A percentile compares a stretch with the other conserved stretches of the same genome.
phyloP scores from a whole-genome alignment of 202 grass and related monocot genomes.

The Digitaria exilis region DNA sequence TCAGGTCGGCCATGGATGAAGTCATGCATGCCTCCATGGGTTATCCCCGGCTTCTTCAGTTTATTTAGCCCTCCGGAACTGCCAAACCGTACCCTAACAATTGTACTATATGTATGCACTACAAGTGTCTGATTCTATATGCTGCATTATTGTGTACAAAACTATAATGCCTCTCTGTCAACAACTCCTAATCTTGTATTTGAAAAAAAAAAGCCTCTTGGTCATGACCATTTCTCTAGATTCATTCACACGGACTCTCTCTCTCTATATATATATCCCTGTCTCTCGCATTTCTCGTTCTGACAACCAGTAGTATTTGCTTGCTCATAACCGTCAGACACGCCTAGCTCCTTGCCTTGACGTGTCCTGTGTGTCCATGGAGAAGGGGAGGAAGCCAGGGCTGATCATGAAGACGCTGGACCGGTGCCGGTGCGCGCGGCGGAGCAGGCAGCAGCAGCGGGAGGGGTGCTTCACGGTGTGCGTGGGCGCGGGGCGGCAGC shows the following conservation, averaged over 20 bases:
- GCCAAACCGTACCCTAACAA: conserved; percentile 38
- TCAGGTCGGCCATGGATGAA: conserved; percentile 24
- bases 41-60: neutral
- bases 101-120: neutral
- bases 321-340: neutral
- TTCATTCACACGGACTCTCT: neutral
- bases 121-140: conserved; percentile 23
- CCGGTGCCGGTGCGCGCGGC: conserved; percentile 36
- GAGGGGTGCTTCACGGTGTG: conserved; percentile 52
- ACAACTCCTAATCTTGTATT: neutral
- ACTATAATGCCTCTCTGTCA: neutral
- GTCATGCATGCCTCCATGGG: conserved; percentile 12
- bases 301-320: neutral
- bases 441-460: conserved; percentile 2
- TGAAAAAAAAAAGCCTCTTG: neutral
- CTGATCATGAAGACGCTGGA: conserved; percentile 55
- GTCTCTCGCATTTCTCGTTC: neutral
- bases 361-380: neutral
- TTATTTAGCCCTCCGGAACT: conserved; percentile 25
- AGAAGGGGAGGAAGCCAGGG: conserved; percentile 40
- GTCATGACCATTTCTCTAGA: neutral
- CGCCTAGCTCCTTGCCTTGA: neutral
- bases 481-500: conserved; percentile 46
- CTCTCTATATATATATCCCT: neutral
- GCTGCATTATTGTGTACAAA: conserved; percentile 20